These are phyloP conservation scores for Gracilaria caudata DNA, from an alignment of 23 red algal genomes.

Conservation along the genomic window DNA sequence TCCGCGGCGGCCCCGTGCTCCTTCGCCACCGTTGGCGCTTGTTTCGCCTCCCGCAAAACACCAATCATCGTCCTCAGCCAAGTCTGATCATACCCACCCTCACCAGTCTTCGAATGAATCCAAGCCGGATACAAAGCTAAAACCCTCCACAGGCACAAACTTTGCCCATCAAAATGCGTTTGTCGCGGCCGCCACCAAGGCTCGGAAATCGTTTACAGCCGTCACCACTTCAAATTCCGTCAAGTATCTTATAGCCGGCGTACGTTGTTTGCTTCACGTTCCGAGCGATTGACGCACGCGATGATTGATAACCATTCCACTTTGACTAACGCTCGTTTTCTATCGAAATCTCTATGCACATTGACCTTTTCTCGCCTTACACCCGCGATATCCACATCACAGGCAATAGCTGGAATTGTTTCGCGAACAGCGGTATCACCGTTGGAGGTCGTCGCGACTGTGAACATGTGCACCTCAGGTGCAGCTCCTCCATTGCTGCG, in stretches of 20 bases:
- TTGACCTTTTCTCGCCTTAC: neutral
- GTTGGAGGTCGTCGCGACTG: constrained; percentile 89
- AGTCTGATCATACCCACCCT: neutral
- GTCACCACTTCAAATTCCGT: constrained; percentile 44
- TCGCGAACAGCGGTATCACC: constrained; percentile 88
- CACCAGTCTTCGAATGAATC: neutral
- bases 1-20: constrained; percentile 15
- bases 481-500: constrained; percentile 54
- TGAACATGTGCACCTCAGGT: constrained; percentile 86
- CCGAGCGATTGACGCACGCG: neutral
- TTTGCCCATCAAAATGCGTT: constrained; percentile 26
- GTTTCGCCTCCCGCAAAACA: constrained; percentile 11
- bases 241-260: constrained; percentile 80
- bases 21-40: constrained; percentile 8
- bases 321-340: neutral
- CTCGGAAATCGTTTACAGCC: neutral
- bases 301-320: neutral
- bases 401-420: constrained; percentile 92
- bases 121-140: neutral
- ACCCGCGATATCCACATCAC: neutral
- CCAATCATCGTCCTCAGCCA: neutral
- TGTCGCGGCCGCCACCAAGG: constrained; percentile 22
- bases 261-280: constrained; percentile 35
- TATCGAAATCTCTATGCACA: neutral
- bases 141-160: neutral